These are phyloP conservation scores for Gentiana macrophylla DNA, from an alignment of 257 asterid species.

Conservation along the genomic window DNA sequence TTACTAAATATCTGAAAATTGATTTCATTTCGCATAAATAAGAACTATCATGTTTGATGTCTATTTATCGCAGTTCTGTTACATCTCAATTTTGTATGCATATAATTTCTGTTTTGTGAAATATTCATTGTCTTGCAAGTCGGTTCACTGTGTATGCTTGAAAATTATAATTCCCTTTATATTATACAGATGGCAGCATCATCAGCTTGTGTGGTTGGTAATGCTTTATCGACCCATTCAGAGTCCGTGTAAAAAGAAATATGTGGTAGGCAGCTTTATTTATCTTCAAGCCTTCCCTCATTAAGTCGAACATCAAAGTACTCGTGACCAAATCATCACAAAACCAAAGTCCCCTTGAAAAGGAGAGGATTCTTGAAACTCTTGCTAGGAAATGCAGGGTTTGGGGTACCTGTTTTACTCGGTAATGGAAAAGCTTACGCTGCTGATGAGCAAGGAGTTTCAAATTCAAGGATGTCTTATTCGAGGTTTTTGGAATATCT, in stretches of 20 bases:
- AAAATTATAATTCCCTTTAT: too few species aligned
- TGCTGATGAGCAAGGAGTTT: slow-evolving; percentile 88
- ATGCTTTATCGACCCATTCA: slow-evolving; percentile 33
- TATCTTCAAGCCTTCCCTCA: slow-evolving; percentile 42
- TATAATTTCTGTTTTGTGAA: too few species aligned
- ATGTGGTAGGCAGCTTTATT: slow-evolving; percentile 38
- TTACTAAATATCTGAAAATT: too few species aligned
- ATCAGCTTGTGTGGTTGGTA: slow-evolving; percentile 73
- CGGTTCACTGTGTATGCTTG: too few species aligned
- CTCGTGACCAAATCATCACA: slow-evolving; percentile 35
- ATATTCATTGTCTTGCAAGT: too few species aligned
- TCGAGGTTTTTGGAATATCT: slow-evolving; percentile 93
- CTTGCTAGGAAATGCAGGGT: slow-evolving; percentile 61
- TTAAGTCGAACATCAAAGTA: slow-evolving; percentile 29
- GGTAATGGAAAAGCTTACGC: slow-evolving; percentile 63
- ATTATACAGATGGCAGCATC: slow-evolving; percentile 58
- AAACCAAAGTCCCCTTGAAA: slow-evolving; percentile 32
- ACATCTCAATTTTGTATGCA: too few species aligned
- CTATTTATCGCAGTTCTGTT: too few species aligned
- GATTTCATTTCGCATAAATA: too few species aligned
- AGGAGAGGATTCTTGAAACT: slow-evolving; percentile 71
- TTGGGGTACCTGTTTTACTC: slow-evolving; percentile 51
- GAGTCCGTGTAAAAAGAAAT: slow-evolving; percentile 50
- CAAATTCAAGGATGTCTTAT: slow-evolving; percentile 94
- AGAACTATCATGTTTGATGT: too few species aligned